These are phyloP conservation scores for Taiozyma sp. DNA, from an alignment of 1,139 yeast genomes.

Conservation along the genomic window DNA sequence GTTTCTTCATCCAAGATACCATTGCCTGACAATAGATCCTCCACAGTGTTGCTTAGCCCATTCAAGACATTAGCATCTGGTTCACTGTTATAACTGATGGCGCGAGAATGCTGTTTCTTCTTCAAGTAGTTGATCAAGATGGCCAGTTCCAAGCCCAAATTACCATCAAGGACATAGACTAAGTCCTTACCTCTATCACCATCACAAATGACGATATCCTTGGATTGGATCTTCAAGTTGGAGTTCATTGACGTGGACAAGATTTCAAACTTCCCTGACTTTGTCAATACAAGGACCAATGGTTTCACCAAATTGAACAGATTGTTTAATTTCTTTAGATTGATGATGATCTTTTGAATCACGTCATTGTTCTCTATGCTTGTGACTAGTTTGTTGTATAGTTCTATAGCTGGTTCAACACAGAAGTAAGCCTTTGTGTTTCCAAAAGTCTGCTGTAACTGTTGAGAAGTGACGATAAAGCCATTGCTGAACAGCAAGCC, in stretches of 20 bases:
- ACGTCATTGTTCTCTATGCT: constrained; percentile 7
- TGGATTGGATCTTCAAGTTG: constrained; percentile 49
- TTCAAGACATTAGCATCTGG: constrained; percentile 3
- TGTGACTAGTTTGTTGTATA: constrained; percentile 27
- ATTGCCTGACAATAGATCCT: constrained; percentile 20
- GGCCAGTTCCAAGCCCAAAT: constrained; percentile 70
- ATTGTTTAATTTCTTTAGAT: constrained; percentile 23
- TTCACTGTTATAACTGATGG: constrained; percentile 41
- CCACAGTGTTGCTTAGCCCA: constrained; percentile 16
- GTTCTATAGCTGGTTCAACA: constrained; percentile 29
- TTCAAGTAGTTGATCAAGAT: constrained; percentile 73
- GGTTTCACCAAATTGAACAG: constrained; percentile 27
- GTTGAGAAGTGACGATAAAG: constrained; percentile 48
- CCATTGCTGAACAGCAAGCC: constrained; percentile 45
- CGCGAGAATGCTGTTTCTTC: constrained; percentile 72
- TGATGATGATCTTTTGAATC: constrained; percentile 17
- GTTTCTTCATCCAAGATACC: constrained; percentile 36
- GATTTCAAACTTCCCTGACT: constrained; percentile 83
- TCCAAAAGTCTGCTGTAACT: constrained; percentile 30
- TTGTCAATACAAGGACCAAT: constrained; percentile 71
- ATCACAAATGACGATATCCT: constrained; percentile 88
- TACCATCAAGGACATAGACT: constrained; percentile 68
- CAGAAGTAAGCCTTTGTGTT: constrained; percentile 44
- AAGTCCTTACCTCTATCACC: constrained; percentile 96
- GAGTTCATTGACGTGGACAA: constrained; percentile 58